A percentile compares a stretch with the other conserved stretches of the same genome.
These are phyloP conservation scores for Fusarium sp. DNA, from an alignment of 2,329 filamentous ascomycete species.

Conservation along the genomic window DNA sequence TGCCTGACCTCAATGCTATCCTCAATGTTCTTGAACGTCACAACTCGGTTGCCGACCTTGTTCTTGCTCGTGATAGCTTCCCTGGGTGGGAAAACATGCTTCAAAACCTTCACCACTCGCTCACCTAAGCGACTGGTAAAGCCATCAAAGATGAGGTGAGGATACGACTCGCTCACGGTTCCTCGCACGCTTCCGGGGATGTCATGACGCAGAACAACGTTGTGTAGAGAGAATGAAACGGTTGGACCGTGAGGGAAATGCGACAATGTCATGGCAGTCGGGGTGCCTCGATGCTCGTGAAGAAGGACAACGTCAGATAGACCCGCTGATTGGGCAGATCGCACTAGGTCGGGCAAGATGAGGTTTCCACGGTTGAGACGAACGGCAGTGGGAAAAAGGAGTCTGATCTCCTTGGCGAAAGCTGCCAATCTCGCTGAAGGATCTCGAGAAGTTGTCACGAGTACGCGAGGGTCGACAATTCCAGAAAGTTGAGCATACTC, in stretches of 20 bases:
- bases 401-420: constrained; percentile 92
- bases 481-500: constrained; percentile 95
- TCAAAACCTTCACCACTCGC: constrained; percentile 89
- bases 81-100: constrained; percentile 93
- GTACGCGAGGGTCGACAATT: constrained; percentile 87
- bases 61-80: constrained; percentile 79
- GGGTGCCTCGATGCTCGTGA: constrained; percentile 93
- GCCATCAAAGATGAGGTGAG: constrained; percentile 95
- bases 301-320: constrained; percentile 89
- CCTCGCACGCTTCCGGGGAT: constrained; percentile 90
- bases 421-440: constrained; percentile 87
- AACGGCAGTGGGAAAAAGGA: constrained; percentile 87
- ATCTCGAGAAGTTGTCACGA: constrained; percentile 92
- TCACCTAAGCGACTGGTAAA: constrained; percentile 87
- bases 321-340: constrained; percentile 83
- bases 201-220: constrained; percentile 92
- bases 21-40: constrained; percentile 95
- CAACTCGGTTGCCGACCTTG: constrained; percentile 88
- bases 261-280: constrained; percentile 88
- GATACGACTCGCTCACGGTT: constrained; percentile 92
- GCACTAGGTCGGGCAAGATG: constrained; percentile 87
- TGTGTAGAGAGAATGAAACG: constrained; percentile 86
- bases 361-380: constrained; percentile 93
- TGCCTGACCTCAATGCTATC: constrained; percentile 91
- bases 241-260: constrained; percentile 91